A percentile compares a stretch with the other conserved stretches of the same genome.
Evolutionary conservation across 805 yeast species (phyloP).

Genomic region (Kazachstania taianensis): DNA sequence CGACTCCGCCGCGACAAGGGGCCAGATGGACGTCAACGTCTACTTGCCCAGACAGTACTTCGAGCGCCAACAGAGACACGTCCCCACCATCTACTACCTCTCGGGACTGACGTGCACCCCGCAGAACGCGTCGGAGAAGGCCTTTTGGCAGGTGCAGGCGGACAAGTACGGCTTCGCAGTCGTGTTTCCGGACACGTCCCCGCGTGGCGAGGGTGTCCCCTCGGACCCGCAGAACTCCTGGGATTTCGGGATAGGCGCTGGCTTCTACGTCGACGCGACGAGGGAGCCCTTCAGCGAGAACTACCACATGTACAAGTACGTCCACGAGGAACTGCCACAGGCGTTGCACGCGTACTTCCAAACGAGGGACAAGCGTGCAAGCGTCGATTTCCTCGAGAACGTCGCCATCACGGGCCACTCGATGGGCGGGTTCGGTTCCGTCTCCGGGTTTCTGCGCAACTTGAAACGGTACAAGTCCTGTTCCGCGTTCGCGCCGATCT

Average conservation of each 20-base stretch:
- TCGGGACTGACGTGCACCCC: slow-evolving; percentile 93
- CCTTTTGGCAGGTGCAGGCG: slow-evolving; percentile 74
- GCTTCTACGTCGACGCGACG: slow-evolving; percentile 84
- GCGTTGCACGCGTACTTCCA: slow-evolving; percentile 34
- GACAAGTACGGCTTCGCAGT: slow-evolving; percentile 75
- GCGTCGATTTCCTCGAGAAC: slow-evolving; percentile 49
- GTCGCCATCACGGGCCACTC: slow-evolving; percentile 90
- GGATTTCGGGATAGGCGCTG: slow-evolving; percentile 94
- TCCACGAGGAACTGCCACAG: slow-evolving; percentile 60
- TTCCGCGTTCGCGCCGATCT: slow-evolving; percentile 85
- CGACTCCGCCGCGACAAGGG: slow-evolving; percentile 50
- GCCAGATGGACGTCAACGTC: slow-evolving; percentile 76
- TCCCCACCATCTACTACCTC: slow-evolving; percentile 71
- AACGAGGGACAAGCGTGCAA: slow-evolving; percentile 22
- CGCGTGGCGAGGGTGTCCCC: slow-evolving; percentile 75
- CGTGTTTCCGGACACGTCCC: slow-evolving; percentile 94
- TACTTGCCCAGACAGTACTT: slow-evolving; percentile 57
- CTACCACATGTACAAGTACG: slow-evolving; percentile 81
- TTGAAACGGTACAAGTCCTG: slow-evolving; percentile 60
- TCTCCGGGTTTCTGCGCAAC: slow-evolving; percentile 55
- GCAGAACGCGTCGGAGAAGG: slow-evolving; percentile 87
- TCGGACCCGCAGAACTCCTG: slow-evolving; percentile 53
- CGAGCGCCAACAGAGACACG: slow-evolving; percentile 37
- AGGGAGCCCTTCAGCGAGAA: slow-evolving; percentile 57
- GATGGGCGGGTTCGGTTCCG: slow-evolving; percentile 96